Base-by-base conservation (phyloP, 768 basidiomycete species). In the Lentinula aciculospora region DNA sequence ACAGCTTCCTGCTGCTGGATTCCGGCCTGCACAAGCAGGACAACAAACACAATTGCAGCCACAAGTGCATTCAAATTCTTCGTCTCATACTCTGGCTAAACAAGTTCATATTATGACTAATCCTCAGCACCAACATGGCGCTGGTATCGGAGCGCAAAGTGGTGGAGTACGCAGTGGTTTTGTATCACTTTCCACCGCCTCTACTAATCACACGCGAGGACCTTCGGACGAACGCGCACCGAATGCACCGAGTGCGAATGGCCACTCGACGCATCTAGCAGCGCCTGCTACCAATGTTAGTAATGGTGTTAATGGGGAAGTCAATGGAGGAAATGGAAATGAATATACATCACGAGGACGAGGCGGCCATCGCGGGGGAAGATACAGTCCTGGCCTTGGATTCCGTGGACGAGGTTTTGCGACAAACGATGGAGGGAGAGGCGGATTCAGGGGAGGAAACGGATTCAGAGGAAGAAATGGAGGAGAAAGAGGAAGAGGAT, bases 1-100 rank as follows among this genome's bases (percentile, higher is more conserved):
- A 1, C 83, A 84, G 60, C 66, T 68, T 10, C 72, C 81, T 8
- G 83, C 76, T 7, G 72, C 82, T n/a, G 86, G 85, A 7, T 90
- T 86, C 77, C 78, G 85, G 53, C 83, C 86, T 3, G 81, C 81
- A 3, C 74, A 71, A 5, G 31, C 23, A 8, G 5, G 3, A 21
- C 8, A n/a, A n/a, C 25, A 21, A 27, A 10, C 44, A 27, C 44
- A 39, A 8, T 39, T 17, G 13, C 37, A 39, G 13, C 40, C 44
- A 31, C 54, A 42, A 56, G 27, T 49, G 27, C 31, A n/a, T 31
- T 9, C 8, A 25, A 10, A 27, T 28, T 34, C 28, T 10, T 34
- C 31, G 46, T 39, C 29, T 34, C 39, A n/a, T n/a, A n/a, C 42
- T 42, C 32, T 34, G 34, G 25, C n/a, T 32, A 47, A 34, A 21